These are phyloP conservation scores for Chalaropsis ovoidea DNA, from an alignment of 2,329 filamentous ascomycete species.

Conservation along the genomic window DNA sequence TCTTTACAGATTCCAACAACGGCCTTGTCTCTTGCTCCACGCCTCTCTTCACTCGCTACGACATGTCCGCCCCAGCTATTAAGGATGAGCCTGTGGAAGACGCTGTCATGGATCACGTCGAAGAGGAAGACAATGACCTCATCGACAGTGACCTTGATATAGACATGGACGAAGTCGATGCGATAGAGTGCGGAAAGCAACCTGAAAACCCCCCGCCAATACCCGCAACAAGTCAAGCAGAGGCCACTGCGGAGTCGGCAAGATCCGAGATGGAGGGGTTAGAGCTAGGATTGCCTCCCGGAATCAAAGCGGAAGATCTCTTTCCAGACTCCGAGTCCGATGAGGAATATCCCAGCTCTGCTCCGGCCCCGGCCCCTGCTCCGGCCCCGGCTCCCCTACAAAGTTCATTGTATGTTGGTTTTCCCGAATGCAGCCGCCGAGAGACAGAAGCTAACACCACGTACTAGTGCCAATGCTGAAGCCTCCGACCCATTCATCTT, in stretches of 20 bases:
- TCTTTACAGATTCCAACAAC: too few species aligned
- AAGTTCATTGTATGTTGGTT: constrained; percentile 21
- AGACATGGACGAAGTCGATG: constrained; percentile 27
- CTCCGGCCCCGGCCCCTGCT: constrained; percentile 33
- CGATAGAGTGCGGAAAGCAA: constrained; percentile 26
- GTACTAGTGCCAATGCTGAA: constrained; percentile 20
- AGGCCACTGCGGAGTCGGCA: constrained; percentile 31
- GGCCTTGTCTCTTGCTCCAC: too few species aligned
- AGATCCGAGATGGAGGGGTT: constrained; percentile 38
- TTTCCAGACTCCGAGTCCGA: constrained; percentile 51
- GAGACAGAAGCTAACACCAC: constrained; percentile 11
- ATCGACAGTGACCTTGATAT: constrained; percentile 24
- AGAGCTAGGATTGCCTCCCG: constrained; percentile 1
- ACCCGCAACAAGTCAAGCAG: constrained; percentile 4
- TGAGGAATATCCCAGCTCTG: constrained; percentile 44
- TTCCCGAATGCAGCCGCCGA: background rate
- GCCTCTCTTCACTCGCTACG: background rate
- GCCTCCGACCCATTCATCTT: constrained; percentile 50
- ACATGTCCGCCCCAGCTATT: constrained; percentile 14
- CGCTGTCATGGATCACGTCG: constrained; percentile 34
- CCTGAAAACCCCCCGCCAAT: background rate
- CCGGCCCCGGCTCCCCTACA: constrained; percentile 36
- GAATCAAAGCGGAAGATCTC: constrained; percentile 39
- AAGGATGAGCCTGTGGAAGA: constrained; percentile 29
- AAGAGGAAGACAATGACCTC: constrained; percentile 21